Base-by-base conservation (phyloP, 345 rosid species). In the Draba incana region DNA sequence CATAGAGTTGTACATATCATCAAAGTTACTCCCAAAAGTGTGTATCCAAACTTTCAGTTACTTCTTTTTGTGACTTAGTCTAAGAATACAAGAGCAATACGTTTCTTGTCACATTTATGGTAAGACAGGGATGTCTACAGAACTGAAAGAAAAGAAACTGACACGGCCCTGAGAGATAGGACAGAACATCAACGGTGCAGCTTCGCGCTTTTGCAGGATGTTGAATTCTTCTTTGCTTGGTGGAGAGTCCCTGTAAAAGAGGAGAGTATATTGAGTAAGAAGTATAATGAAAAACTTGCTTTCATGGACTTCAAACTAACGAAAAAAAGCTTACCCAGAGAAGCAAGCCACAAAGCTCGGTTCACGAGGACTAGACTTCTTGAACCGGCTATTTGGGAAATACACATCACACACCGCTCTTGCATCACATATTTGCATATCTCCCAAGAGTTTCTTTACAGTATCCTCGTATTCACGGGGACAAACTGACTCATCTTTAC, bases 351-450 rank as follows among this genome's bases (percentile, higher is more conserved):
- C 39, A 41, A 79, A 90, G 71, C 72, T 81, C 1, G 92, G 92
- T 74, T 84, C 85, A 59, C 92, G 91, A 6, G 96, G 98, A 64
- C 83, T 78, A 57, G 97, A 83, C 83, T 93, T 90, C 72, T 84
- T 88, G 77, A 88, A 93, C 59, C 79, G 84, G 75, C 94, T 83
- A 37, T 93, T 87, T 20, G 97, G 98, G 57, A 81, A 85, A 82
- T 82, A 88, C 70, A 90, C 84, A 37, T 88, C 87, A 61, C 86
- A 93, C 72, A 71, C 85, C 0, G 80, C 81, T 51, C 57, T 77
- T 70, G 77, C 33, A 20, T 81, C 85, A 51, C 48, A 75, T 16
- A 90, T 58, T 55, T 69, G 86, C 78, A 86, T 63, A 67, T 70
- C 79, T 69, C 54, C 64, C 38, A 88, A 77, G 62, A 69, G 70